phyloP scores from a whole-genome alignment of 306 rosid species.

The Dalbergia oliveri region DNA sequence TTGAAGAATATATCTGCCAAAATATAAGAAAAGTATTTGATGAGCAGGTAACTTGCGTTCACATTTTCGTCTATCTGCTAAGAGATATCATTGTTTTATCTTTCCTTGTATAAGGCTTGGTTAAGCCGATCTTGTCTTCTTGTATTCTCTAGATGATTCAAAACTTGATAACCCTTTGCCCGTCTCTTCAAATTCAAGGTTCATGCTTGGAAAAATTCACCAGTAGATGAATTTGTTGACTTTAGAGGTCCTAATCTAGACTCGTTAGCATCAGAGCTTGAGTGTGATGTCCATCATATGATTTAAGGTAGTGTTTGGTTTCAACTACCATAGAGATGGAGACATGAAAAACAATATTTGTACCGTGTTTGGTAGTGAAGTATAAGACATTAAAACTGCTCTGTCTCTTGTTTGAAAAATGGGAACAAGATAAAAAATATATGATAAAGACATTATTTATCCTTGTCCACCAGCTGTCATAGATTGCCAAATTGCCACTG shows the following conservation, averaged over 20 bases:
- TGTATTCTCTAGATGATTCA: background rate
- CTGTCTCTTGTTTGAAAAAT: no score
- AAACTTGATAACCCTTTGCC: background rate
- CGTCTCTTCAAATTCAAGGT: background rate
- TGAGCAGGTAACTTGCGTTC: background rate
- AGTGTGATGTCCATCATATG: no score
- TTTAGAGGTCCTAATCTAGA: background rate
- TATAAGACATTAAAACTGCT: no score
- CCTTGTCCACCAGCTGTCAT: no score
- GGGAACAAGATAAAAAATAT: no score
- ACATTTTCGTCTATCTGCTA: background rate
- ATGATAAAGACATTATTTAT: no score
- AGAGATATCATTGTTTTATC: background rate
- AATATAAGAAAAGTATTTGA: background rate
- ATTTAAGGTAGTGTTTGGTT: no score
- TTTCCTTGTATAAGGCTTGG: background rate
- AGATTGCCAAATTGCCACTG: no score
- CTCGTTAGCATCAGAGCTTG: background rate
- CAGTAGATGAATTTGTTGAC: background rate
- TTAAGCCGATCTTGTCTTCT: background rate
- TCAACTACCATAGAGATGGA: no score
- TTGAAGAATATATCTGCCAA: background rate
- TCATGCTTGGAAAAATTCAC: background rate
- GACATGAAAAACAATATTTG: no score
- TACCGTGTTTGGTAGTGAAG: no score